Percentiles rank a stretch among this genome's conserved stretches.
phyloP scores from a whole-genome alignment of 1,139 yeast genomes.

The Spencermartinsiella ligniputridi region DNA sequence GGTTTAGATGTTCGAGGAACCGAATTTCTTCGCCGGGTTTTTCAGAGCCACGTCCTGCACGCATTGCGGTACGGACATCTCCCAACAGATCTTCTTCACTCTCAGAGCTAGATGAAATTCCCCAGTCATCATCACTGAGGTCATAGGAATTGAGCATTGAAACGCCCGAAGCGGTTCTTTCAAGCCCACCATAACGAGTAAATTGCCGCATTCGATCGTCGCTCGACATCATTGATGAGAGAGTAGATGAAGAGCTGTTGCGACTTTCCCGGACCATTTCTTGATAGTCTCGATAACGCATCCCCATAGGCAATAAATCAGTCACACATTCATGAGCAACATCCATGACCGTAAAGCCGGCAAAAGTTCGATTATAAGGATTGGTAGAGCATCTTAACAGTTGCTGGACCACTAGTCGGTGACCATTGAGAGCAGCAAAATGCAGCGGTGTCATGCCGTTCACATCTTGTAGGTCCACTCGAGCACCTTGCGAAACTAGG shows the following conservation, averaged over 20 bases:
- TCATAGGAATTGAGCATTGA: constrained; percentile 1
- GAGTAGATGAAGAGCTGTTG: constrained; percentile 20
- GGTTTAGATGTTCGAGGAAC: neutral
- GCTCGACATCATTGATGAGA: constrained; percentile 15
- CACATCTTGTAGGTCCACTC: constrained; percentile 66
- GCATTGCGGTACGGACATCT: constrained; percentile 1
- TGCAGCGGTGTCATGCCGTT: constrained; percentile 87
- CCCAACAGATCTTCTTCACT: constrained; percentile 9
- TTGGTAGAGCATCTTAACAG: constrained; percentile 55
- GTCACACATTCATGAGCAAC: constrained; percentile 56
- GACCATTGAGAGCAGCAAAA: constrained; percentile 75
- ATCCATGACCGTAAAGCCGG: constrained; percentile 49
- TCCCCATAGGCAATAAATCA: constrained; percentile 28
- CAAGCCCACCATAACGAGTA: neutral
- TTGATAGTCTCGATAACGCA: constrained; percentile 26
- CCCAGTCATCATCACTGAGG: constrained; percentile 4
- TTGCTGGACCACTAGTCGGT: constrained; percentile 54
- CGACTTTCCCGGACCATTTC: constrained; percentile 17
- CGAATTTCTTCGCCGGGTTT: constrained; percentile 1
- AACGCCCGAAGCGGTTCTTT: constrained; percentile 1
- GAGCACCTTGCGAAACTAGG: constrained; percentile 73
- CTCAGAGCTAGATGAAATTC: constrained; percentile 3
- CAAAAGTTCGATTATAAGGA: constrained; percentile 50
- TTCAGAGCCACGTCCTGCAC: constrained; percentile 2
- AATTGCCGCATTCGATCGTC: constrained; percentile 1